Percentiles rank a stretch among this genome's conserved stretches.
phyloP scores from a whole-genome alignment of 2,329 filamentous ascomycete genomes.

The Byssochlamys sp. region DNA sequence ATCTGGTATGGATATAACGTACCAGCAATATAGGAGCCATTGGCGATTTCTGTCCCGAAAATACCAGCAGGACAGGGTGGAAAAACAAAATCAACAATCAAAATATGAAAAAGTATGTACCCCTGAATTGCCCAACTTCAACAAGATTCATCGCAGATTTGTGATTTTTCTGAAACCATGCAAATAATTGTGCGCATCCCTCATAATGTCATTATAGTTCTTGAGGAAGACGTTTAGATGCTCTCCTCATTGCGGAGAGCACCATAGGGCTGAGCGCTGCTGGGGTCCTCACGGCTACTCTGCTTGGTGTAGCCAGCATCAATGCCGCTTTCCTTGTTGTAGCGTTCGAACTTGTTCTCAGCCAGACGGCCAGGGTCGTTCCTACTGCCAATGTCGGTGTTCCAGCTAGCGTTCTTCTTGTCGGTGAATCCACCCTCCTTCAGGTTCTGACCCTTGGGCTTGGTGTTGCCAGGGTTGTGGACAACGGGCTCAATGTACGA shows the following conservation, averaged over 20 bases:
- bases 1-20: neutral
- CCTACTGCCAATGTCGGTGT: slow-evolving; percentile 43
- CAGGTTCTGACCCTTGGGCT: slow-evolving; percentile 45
- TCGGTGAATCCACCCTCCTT: slow-evolving; percentile 39
- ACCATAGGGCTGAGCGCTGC: slow-evolving; percentile 11
- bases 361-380: slow-evolving; percentile 48
- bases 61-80: neutral
- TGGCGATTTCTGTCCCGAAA: neutral
- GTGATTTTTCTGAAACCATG: neutral
- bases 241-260: slow-evolving; percentile 8
- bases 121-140: neutral
- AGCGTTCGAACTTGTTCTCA: slow-evolving; percentile 25
- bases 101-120: neutral
- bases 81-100: neutral
- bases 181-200: neutral
- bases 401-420: slow-evolving; percentile 43
- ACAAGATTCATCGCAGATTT: neutral
- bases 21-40: neutral
- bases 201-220: neutral
- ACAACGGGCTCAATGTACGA: slow-evolving; percentile 30
- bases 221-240: neutral
- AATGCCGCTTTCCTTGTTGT: slow-evolving; percentile 18
- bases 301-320: slow-evolving; percentile 15
- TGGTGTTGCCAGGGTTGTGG: slow-evolving; percentile 21
- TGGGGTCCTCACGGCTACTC: slow-evolving; percentile 15